Base-by-base conservation (phyloP, 2,329 filamentous ascomycete genomes). In the Colletotrichum godetiae region DNA sequence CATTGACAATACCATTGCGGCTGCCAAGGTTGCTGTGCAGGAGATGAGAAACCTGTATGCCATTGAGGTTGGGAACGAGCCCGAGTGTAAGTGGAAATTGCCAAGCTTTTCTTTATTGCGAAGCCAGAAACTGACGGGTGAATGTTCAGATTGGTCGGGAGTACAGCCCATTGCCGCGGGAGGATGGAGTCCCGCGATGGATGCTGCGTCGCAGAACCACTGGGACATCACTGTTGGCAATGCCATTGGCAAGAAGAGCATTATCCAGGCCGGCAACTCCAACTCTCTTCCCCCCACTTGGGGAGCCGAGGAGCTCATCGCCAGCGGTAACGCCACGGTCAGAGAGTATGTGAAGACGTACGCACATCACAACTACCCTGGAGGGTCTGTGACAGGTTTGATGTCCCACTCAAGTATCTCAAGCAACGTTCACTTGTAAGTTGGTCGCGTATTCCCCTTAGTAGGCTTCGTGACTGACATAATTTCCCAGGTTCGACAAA, bases 11-110 rank as follows among this genome's bases (percentile, higher is more conserved):
- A 90, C 88, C 0, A 86, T 90, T 42, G 82, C 83, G 0, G 89
- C 88, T 0, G 88, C 88, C 2, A 83, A 82, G 56, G 76, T 83
- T 0, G 88, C 85, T 0, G 82, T 85, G 11, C 76, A 75, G 1
- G 77, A 81, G n/a, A 86, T 90, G 75, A 75, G 73, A 5, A 90
- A 89, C 73, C 77, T 90, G 12, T 80, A 86, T 22, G 86, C 88
- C 3, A 87, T 90, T 42, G 88, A 91, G 76, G 80, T 90, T 1
- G 88, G 88, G 1, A 90, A 90, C 75, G 88, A 90, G 68, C 88
- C 89, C 4, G 86, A 90, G 74, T 89, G 87, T 88, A 76, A 75
- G 84, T 72, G 8, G 6, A 27, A 13, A 8, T 5, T 27, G 4
- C 46, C 19, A 11, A n/a, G 22, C 55, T 11, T n/a, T 12, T n/a